These are phyloP conservation scores for Picea sitchensis DNA, from an alignment of 75 land plant genomes.

Conservation along the genomic window DNA sequence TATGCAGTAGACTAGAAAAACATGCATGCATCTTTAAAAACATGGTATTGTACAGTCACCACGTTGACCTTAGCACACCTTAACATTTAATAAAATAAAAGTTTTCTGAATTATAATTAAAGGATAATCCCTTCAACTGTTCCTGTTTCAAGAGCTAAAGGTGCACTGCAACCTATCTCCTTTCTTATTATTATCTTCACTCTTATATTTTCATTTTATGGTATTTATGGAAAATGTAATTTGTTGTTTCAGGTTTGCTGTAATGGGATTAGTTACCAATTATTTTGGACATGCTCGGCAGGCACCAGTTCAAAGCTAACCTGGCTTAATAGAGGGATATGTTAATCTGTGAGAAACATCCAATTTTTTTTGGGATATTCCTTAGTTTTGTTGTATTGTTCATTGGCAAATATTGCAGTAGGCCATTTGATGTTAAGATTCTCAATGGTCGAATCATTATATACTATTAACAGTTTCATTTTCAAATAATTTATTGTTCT, in stretches of 20 bases:
- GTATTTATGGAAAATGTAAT: background rate
- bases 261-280: slow-evolving; percentile 3
- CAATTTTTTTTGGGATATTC: background rate
- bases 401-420: background rate
- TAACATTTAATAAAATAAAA: background rate
- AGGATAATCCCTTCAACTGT: background rate
- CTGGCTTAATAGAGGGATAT: background rate
- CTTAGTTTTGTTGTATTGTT: background rate
- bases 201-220: background rate
- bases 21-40: no score
- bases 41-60: no score
- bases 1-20: no score
- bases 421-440: background rate
- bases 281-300: slow-evolving; percentile 8
- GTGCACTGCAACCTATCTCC: no score
- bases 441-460: no score
- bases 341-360: background rate
- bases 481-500: no score
- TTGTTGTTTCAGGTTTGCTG: slow-evolving; percentile 1
- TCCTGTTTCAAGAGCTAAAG: background rate
- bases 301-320: background rate
- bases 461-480: no score
- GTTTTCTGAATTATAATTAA: background rate
- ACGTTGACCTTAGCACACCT: background rate
- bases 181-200: background rate